Evolutionary conservation across 768 basidiomycete genomes (phyloP).

Genomic region (Leccinum subtestaceum): DNA sequence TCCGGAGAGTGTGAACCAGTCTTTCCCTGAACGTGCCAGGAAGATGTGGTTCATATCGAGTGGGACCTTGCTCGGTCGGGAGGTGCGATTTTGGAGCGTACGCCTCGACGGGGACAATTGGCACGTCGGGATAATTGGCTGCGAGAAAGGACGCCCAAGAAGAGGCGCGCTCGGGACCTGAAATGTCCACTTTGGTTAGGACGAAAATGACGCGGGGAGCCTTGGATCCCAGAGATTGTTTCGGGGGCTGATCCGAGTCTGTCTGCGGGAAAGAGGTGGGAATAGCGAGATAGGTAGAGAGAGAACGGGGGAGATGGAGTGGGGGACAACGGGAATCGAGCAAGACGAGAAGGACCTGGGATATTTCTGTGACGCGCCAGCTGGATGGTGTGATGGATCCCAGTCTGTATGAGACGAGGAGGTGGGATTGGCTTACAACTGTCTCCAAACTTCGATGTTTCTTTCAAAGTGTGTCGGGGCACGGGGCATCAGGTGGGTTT

Average conservation of each 20-base stretch:
- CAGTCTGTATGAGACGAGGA: slow-evolving; percentile 2
- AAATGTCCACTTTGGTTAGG: slow-evolving; percentile 86
- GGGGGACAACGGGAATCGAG: slow-evolving; percentile 88
- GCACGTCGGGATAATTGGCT: slow-evolving; percentile 49
- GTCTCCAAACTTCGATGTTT: slow-evolving; percentile 93
- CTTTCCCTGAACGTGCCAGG: slow-evolving; percentile 61
- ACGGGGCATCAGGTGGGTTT: slow-evolving; percentile 42
- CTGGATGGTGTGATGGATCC: slow-evolving; percentile 34
- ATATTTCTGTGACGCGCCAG: slow-evolving; percentile 93
- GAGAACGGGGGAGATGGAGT: slow-evolving; percentile 81
- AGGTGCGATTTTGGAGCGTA: slow-evolving; percentile 52
- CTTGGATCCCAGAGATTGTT: slow-evolving; percentile 33
- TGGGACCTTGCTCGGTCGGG: slow-evolving; percentile 40
- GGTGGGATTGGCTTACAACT: slow-evolving; percentile 56
- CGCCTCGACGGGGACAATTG: slow-evolving; percentile 74
- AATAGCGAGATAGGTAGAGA: slow-evolving; percentile 56
- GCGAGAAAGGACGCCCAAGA: slow-evolving; percentile 66
- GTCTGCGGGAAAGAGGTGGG: slow-evolving; percentile 2
- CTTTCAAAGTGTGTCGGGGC: slow-evolving; percentile 84
- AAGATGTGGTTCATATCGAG: slow-evolving; percentile 60
- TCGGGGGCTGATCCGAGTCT: slow-evolving; percentile 13
- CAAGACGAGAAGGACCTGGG: slow-evolving; percentile 83
- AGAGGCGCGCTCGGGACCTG: slow-evolving; percentile 58
- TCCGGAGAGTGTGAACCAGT: slow-evolving; percentile 62
- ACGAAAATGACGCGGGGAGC: slow-evolving; percentile 55